Conservation (phyloP, 371 early-diverging fungal species). For the Apophysomyces ossiformis region DNA sequence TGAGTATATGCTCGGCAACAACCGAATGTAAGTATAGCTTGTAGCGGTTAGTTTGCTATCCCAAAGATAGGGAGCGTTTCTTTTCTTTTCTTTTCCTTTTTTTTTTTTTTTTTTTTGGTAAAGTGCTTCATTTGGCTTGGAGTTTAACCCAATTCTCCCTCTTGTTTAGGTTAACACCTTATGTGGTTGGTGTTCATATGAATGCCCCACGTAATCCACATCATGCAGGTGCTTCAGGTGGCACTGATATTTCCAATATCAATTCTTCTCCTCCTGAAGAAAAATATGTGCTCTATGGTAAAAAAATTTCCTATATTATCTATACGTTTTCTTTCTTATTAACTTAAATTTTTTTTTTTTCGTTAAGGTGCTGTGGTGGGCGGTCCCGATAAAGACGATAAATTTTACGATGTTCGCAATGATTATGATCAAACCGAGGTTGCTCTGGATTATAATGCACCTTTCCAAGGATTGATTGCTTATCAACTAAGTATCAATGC, state of each 20-base stretch:
- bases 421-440: slow-evolving; percentile 60
- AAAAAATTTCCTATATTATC: neutral
- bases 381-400: slow-evolving; percentile 54
- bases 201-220: slow-evolving; percentile 63
- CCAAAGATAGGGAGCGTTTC: too few species aligned
- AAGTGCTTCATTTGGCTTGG: too few species aligned
- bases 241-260: slow-evolving; percentile 38
- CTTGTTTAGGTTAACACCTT: slow-evolving; percentile 41
- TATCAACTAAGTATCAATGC: slow-evolving; percentile 51
- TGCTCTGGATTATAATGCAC: slow-evolving; percentile 60
- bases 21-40: slow-evolving; percentile 38
- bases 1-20: slow-evolving; percentile 54
- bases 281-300: slow-evolving; percentile 52
- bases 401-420: slow-evolving; percentile 48
- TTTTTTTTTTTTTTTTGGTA: neutral
- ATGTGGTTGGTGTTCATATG: slow-evolving; percentile 56
- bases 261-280: slow-evolving; percentile 36
- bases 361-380: slow-evolving; percentile 49
- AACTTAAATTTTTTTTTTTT: too few species aligned
- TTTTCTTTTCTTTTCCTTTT: neutral
- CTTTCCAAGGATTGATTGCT: slow-evolving; percentile 53
- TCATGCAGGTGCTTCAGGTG: slow-evolving; percentile 62
- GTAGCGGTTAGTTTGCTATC: neutral
- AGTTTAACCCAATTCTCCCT: too few species aligned
- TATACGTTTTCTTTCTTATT: too few species aligned